These are phyloP conservation scores for Cercospora sesami DNA, from an alignment of 2,329 filamentous ascomycete species.

Conservation along the genomic window DNA sequence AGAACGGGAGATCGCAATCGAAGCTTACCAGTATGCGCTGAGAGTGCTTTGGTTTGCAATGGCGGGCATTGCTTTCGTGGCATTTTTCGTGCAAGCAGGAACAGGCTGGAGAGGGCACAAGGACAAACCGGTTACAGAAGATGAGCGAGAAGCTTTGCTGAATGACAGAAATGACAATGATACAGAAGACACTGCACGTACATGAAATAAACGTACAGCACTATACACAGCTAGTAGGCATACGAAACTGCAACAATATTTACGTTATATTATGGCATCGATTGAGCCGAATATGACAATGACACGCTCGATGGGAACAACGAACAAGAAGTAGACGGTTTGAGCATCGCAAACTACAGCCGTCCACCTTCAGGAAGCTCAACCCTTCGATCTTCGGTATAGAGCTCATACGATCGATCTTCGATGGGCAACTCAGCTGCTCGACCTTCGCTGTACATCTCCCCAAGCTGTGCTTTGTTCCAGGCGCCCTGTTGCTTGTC, in stretches of 20 bases:
- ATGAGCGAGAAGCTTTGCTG: neutral
- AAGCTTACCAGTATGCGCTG: constrained; percentile 57
- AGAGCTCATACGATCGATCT: neutral
- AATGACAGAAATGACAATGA: neutral
- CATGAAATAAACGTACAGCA: neutral
- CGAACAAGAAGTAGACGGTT: neutral
- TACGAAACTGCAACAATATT: neutral
- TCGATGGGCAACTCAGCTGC: neutral
- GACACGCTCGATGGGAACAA: neutral
- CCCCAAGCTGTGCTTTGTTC: neutral
- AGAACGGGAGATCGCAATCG: constrained; percentile 54
- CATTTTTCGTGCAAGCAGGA: constrained; percentile 57
- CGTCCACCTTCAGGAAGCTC: neutral
- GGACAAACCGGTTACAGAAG: neutral
- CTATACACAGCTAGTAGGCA: neutral
- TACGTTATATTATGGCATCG: neutral
- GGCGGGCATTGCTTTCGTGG: constrained; percentile 50
- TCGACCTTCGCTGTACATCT: neutral
- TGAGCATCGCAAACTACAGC: neutral
- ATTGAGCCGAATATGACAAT: neutral
- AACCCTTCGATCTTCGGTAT: neutral
- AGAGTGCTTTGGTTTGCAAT: constrained; percentile 55
- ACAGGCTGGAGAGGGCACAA: constrained; percentile 53
- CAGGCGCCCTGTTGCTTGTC: neutral
- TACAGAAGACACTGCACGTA: neutral